Evolutionary conservation across 225 moss, liverwort and hornwort genomes (phyloP), one percentile per base, ranked within the genome.

Genomic region (Bryoerythrophyllum caledonicum): DNA sequence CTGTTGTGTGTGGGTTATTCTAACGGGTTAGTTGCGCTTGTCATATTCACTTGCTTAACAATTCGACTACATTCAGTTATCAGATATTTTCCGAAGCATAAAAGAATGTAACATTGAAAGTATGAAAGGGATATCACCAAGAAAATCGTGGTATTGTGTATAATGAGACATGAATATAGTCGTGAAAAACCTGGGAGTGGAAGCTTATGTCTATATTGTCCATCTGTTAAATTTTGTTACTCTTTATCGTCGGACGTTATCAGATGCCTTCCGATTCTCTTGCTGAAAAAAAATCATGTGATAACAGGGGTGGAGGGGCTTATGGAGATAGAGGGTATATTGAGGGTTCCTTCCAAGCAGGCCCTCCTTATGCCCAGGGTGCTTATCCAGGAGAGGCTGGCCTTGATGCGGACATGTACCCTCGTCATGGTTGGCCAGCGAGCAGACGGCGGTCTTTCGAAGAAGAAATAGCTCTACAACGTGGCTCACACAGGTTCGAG

Each of bases 281-380:
- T 68, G 52, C 81, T 85, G 75, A 82, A 65, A 52, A n/a, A 16
- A 68, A 63, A 59, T 73, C 73, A 24, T 85, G 48, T 72, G 75
- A 53, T 63, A 74, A 77, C 88, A 99, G 99, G 88, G 86, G 85
- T 79, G 91, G 95, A 84, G 93, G 89, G 87, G 89, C 88, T 74
- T 93, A 86, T 80, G 92, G 88, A 86, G 91, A 90, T 77, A 88
- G 91, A 89, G 91, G 89, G 81, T 88, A 84, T 57, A 87, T 87
- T 68, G 76, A 91, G 78, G 91, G 90, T 79, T 83, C 89, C 68
- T 85, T 86, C 69, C 81, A 99, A 73, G 81, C 82, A 71, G 93
- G 86, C 43, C 79, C 79, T 67, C 75, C 71, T 27, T 99, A 84
- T 82, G 68, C 84, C 30, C 87, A 91, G 34, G 90, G 84, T 61